Percentiles rank a stretch among this genome's conserved stretches.
phyloP scores from a whole-genome alignment of 2,329 filamentous ascomycete genomes.

The Pestalotiopsis fici region DNA sequence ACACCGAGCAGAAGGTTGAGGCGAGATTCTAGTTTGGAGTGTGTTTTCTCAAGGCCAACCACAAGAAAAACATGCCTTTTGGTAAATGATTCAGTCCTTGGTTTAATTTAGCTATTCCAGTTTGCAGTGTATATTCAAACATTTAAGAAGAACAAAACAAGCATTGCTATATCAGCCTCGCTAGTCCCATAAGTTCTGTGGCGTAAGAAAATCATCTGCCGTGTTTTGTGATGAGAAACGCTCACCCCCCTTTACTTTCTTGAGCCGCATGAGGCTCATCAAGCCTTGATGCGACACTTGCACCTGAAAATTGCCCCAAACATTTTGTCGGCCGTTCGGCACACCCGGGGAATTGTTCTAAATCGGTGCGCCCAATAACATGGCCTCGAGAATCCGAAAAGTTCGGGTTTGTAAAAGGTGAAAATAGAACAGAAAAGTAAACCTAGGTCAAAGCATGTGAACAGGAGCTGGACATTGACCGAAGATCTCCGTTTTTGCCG shows the following conservation, averaged over 20 bases:
- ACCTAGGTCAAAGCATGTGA: too few species aligned
- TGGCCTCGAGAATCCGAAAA: too few species aligned
- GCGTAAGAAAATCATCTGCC: neutral
- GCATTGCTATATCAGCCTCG: neutral
- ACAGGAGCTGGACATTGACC: neutral
- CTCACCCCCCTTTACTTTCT: neutral
- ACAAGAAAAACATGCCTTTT: too few species aligned
- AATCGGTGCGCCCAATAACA: neutral
- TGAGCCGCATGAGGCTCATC: neutral
- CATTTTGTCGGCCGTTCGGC: too few species aligned
- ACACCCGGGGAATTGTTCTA: neutral
- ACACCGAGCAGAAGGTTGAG: constrained; percentile 73
- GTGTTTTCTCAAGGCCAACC: too few species aligned
- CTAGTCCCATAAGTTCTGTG: neutral
- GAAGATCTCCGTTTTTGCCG: neutral
- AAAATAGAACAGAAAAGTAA: neutral
- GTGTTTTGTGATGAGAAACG: neutral
- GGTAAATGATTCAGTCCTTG: too few species aligned
- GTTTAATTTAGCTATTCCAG: too few species aligned
- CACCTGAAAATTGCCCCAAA: neutral
- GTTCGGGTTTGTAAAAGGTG: neutral
- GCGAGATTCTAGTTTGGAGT: constrained; percentile 57
- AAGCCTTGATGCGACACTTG: neutral
- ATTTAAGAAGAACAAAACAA: neutral
- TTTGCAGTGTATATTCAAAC: too few species aligned